Conservation (phyloP, 1,139 yeast species). For the Pichia cactophila region DNA sequence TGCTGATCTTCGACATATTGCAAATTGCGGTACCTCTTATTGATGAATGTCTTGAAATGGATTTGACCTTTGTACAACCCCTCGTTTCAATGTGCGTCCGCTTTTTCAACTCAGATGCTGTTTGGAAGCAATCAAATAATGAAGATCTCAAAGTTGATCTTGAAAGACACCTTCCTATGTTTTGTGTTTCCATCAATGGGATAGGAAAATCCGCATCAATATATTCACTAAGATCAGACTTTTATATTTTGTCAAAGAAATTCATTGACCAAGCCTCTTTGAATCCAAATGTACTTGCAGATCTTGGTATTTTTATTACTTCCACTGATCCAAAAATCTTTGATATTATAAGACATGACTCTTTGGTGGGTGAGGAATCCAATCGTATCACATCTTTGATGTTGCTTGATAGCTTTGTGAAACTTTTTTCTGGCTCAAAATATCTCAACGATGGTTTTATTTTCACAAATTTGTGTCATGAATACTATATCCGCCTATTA, state of each 20-base stretch:
- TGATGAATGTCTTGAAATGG: conserved; percentile 61
- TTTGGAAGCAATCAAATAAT: neutral
- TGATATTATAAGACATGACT: conserved; percentile 66
- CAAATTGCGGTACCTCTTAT: conserved; percentile 72
- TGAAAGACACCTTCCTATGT: conserved; percentile 55
- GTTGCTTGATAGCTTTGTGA: conserved; percentile 61
- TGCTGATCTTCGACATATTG: conserved; percentile 68
- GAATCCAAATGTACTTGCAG: conserved; percentile 36
- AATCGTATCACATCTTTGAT: conserved; percentile 71
- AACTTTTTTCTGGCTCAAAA: conserved; percentile 40
- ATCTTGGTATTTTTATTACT: conserved; percentile 45
- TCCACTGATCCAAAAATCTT: conserved; percentile 56
- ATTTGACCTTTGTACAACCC: conserved; percentile 65
- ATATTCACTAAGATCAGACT: conserved; percentile 62
- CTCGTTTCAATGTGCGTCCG: conserved; percentile 69
- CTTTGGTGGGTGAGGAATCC: conserved; percentile 71
- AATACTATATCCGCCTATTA: conserved; percentile 57
- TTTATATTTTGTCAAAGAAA: conserved; percentile 66
- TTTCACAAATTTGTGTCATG: conserved; percentile 52
- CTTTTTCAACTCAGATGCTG: conserved; percentile 53
- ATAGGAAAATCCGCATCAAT: conserved; percentile 64
- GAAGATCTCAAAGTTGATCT: conserved; percentile 26
- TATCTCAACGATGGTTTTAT: conserved; percentile 44
- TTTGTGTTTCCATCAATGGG: conserved; percentile 68
- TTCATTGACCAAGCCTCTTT: conserved; percentile 48